Evolutionary conservation across 2,329 filamentous ascomycete genomes (phyloP), one percentile per base, ranked within the genome.

Genomic region (Ophiostoma fasciatum): DNA sequence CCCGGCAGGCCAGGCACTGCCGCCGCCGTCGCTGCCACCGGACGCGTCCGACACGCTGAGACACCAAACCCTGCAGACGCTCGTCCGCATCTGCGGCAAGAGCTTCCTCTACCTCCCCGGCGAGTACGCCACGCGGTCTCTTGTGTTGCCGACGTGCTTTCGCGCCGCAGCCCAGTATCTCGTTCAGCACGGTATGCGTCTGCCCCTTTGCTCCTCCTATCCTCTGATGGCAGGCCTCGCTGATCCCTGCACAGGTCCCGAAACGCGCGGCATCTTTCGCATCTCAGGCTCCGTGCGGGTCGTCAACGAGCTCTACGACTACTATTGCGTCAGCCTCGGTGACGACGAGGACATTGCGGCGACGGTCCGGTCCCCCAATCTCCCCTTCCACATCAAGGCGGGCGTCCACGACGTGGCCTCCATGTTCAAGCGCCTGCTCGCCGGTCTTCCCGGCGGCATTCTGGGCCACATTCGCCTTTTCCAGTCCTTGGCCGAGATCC

Each of bases 81-180:
- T 81, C 45, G 64, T 78, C 14, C 64, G 72, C 10, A 52, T 79
- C 21, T 74, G 72, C 44, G 75, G 76, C 26, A 71, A 71, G 49
- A 76, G 71, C 48, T 54, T 69, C 21, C 55, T 81, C 32, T 70
- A 74, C 45, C 56, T 81, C 8, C 74, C 74, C 1, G 45, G 59
- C 4, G 71, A 74, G 36, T 71, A 76, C 45, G 60, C 72, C 4
- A 64, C 71, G 1, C 61, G 65, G 14, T 64, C 66, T 18, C 54
- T 81, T 19, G 55, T 68, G 14, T 54, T 81, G 21, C 76, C 76
- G 8, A 78, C 75, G 4, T 78, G 75, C 44, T 62, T 81, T 33
- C 71, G 75, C 30, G 75, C 76, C 9, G 74, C 71, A 8, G 73
- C 69, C n/a, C 71, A 78, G 43, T 66, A 73, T 49, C 61, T 81